Evolutionary conservation across 768 basidiomycete species (phyloP).

Genomic region (Boletus insuetus): DNA sequence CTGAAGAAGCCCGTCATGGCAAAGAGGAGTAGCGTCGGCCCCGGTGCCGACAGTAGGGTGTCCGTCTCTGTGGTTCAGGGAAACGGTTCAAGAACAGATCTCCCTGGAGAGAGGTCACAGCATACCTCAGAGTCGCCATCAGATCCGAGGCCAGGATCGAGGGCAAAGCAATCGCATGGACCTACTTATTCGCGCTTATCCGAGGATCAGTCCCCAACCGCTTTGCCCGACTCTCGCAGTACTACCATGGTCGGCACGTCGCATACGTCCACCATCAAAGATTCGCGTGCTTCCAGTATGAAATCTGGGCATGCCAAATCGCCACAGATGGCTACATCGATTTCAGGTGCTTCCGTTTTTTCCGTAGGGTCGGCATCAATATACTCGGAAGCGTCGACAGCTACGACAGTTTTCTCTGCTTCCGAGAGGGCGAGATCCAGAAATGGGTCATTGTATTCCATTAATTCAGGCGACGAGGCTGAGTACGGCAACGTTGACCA

Average conservation of each 20-base stretch:
- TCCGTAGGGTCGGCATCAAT: conserved; percentile 27
- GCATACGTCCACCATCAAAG: background rate
- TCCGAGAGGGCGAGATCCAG: conserved; percentile 5
- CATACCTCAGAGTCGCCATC: conserved; percentile 19
- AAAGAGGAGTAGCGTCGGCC: conserved; percentile 44
- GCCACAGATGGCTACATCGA: conserved; percentile 19
- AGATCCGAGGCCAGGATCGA: conserved; percentile 16
- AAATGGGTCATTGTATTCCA: conserved; percentile 13
- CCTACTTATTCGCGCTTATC: conserved; percentile 15
- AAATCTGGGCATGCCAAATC: conserved; percentile 20
- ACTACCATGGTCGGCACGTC: conserved; percentile 2
- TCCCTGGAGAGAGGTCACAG: conserved; percentile 2
- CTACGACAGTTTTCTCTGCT: conserved; percentile 17
- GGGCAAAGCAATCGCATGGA: conserved; percentile 13
- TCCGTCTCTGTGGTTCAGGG: conserved; percentile 21
- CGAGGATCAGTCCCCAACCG: conserved; percentile 8
- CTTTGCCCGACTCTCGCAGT: background rate
- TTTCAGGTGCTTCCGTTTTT: conserved; percentile 27
- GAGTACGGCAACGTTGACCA: conserved; percentile 9
- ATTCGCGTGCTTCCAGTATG: background rate
- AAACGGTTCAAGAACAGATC: background rate
- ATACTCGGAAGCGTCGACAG: conserved; percentile 29
- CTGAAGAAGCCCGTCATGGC: conserved; percentile 81
- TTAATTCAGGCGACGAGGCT: conserved; percentile 5
- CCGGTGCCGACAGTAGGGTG: conserved; percentile 6